These are phyloP conservation scores for Podosphaera aphanis DNA, from an alignment of 2,329 filamentous ascomycete genomes.

Conservation along the genomic window DNA sequence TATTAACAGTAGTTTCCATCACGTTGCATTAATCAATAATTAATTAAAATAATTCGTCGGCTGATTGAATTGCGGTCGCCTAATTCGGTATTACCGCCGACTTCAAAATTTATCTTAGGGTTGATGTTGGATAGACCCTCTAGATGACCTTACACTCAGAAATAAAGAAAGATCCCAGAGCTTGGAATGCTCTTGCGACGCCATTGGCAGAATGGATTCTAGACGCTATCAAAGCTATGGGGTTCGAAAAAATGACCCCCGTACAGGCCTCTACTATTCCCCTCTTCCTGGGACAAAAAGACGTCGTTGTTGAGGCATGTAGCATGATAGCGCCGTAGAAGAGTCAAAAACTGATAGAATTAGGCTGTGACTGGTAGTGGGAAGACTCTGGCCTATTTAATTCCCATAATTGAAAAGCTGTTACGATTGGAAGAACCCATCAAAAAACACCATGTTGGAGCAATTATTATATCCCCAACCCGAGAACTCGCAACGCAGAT, in stretches of 20 bases:
- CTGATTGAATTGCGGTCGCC: no score
- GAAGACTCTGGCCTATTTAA: constrained; percentile 68
- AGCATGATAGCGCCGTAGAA: not conserved
- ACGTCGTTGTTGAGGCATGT: constrained; percentile 62
- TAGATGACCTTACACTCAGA: no score
- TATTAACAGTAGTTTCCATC: no score
- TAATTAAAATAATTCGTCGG: no score
- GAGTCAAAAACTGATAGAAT: constrained; percentile 3
- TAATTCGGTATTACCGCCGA: no score
- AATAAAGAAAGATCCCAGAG: constrained; percentile 22
- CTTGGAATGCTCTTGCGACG: constrained; percentile 47
- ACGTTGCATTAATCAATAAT: no score
- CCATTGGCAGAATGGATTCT: constrained; percentile 62
- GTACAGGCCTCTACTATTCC: constrained; percentile 87
- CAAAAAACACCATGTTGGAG: constrained; percentile 73
- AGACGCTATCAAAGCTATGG: constrained; percentile 63
- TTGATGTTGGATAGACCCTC: no score
- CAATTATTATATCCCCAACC: constrained; percentile 80
- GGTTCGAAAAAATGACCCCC: constrained; percentile 70
- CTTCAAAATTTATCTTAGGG: no score
- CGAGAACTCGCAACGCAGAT: constrained; percentile 85
- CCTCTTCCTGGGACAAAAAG: constrained; percentile 71
- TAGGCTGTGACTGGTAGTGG: constrained; percentile 74
- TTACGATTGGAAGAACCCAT: constrained; percentile 58
- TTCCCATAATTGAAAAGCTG: constrained; percentile 64